Conservation (phyloP, 495 filamentous ascomycete genomes). For the Aspergillus olivimuriae region DNA sequence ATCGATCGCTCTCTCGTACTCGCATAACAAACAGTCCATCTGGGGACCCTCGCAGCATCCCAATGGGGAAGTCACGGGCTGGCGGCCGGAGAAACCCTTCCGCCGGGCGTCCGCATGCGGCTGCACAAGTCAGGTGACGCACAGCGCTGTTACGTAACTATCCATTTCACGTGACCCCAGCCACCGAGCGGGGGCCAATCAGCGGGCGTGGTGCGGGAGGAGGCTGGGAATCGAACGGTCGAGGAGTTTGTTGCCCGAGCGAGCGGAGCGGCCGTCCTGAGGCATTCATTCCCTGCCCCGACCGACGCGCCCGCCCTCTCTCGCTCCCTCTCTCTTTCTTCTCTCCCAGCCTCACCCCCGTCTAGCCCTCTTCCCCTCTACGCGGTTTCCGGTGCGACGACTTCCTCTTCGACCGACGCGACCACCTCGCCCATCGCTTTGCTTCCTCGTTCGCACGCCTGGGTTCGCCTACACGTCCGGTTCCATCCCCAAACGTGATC, state of each 20-base stretch:
- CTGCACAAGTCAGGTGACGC: neutral
- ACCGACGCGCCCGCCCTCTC: constrained; percentile 9
- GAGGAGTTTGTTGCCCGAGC: neutral
- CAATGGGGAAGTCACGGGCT: constrained; percentile 28
- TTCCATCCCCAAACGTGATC: constrained; percentile 1
- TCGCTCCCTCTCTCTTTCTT: constrained; percentile 7
- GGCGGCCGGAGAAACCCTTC: constrained; percentile 2
- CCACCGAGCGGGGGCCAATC: constrained; percentile 9
- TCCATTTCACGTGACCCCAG: constrained; percentile 19
- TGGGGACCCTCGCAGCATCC: constrained; percentile 22
- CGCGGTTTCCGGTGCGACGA: neutral
- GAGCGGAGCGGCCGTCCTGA: neutral
- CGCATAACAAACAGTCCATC: neutral
- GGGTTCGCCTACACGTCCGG: constrained; percentile 6
- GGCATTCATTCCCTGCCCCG: neutral
- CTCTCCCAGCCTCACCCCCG: constrained; percentile 2
- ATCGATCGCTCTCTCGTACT: too few species aligned
- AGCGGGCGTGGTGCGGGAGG: constrained; percentile 3
- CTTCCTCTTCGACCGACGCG: too few species aligned
- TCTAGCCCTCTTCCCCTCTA: neutral
- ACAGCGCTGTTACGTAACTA: neutral
- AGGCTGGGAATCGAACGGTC: constrained; percentile 11
- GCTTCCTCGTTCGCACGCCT: constrained; percentile 3
- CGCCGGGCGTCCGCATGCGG: constrained; percentile 8
- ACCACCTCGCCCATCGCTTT: too few species aligned